These are phyloP conservation scores for Hericium alpestre DNA, from an alignment of 768 basidiomycete species.

Conservation along the genomic window DNA sequence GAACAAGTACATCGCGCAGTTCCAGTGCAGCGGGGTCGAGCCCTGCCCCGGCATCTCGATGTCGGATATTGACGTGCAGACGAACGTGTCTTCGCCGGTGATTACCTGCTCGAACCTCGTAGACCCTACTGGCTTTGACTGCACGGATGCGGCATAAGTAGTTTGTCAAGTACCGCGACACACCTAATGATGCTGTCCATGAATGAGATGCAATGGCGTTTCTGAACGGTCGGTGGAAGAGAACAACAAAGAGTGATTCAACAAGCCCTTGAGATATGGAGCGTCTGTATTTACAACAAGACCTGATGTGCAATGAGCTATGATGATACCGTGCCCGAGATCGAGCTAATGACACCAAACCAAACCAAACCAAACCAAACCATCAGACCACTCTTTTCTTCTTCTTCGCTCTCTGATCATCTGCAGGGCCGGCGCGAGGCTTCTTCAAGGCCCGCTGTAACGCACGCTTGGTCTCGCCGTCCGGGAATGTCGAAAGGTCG, in stretches of 20 bases:
- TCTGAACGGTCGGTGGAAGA: no score
- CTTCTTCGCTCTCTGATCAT: neutral
- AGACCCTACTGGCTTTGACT: neutral
- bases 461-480: constrained; percentile 62
- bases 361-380: neutral
- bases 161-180: neutral
- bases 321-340: neutral
- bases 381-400: neutral
- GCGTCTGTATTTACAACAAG: no score
- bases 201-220: no score
- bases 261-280: neutral
- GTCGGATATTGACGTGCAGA: constrained; percentile 1
- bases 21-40: constrained; percentile 25
- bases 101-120: neutral
- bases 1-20: constrained; percentile 15
- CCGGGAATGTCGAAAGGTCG: constrained; percentile 51
- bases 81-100: neutral
- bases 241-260: neutral
- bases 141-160: neutral
- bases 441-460: constrained; percentile 6
- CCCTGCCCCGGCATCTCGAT: constrained; percentile 20
- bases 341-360: neutral
- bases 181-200: no score
- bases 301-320: no score
- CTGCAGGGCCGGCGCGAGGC: neutral